Base-by-base conservation (phyloP, 2,329 filamentous ascomycete genomes). In the Cryphonectria carpinicola region DNA sequence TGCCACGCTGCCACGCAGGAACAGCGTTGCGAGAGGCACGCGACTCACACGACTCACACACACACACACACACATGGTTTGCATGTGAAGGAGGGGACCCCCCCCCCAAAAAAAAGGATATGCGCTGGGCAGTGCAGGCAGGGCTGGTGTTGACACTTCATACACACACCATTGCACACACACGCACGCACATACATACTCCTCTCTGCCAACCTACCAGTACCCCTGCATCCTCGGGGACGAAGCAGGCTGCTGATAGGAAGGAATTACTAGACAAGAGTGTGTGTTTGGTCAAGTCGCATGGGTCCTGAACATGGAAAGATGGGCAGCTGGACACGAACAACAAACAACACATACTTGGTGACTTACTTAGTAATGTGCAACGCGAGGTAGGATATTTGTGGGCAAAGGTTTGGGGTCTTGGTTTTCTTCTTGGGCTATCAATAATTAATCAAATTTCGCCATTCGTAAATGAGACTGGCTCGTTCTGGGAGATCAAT, bases 1-100 rank as follows among this genome's bases (percentile, higher is more conserved):
- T 65, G 64, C 64, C 64, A 65, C 64, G 64, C 64, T 22, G 64
- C 43, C 64, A 56, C 64, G 62, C 62, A 65, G 62, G 62, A 65
- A 65, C 62, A 65, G 43, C 28, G 19, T n/a, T 49, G 46, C 46
- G 32, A 25, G 32, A 25, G 32, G 54, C 54, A 58, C 54, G 35
- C 54, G 54, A 58, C 37, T 39, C 54, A 58, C 46, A 28, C 28
- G n/a, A 28, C 28, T 1, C 28, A 28, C 28, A 28, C 28, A 28
- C 28, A 28, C 28, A 28, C 28, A 22, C 6, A 8, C 3, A 39
- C 5, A 32, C 32, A 32, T 32, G 32, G 32, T 39, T 61, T 61
- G 58, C 58, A 61, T 61, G 58, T 61, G 58, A 61, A 39, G 28
- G 52, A n/a, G 28, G 56, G 14, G 56, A 11, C 11, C n/a, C n/a